These are phyloP conservation scores for Berkeleyomyces rouxiae DNA, from an alignment of 2,329 filamentous ascomycete species.

Conservation along the genomic window DNA sequence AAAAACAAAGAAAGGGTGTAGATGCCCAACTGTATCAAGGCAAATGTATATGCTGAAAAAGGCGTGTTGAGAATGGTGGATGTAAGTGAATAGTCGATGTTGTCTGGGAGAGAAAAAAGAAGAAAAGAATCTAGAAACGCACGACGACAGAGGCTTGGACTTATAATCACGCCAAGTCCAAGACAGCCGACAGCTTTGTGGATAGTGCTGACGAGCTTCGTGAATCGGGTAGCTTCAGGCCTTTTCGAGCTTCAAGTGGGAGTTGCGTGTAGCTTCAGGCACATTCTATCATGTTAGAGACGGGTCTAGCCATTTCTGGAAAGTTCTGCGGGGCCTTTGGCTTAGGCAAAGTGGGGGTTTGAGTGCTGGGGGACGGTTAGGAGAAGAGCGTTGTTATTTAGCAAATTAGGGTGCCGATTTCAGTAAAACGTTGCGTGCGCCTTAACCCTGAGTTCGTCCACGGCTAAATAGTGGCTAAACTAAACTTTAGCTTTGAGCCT, in stretches of 20 bases:
- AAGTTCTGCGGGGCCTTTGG: slow-evolving; percentile 5
- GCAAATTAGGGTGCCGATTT: background rate
- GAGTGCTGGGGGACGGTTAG: background rate
- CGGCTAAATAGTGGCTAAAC: slow-evolving; percentile 5
- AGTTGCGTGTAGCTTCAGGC: slow-evolving; percentile 10
- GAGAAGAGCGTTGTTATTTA: background rate
- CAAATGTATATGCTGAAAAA: background rate
- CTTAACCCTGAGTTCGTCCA: too few relatives aligned
- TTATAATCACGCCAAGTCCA: background rate
- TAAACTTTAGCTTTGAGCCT: slow-evolving; percentile 6
- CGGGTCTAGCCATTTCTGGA: slow-evolving; percentile 12
- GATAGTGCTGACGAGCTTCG: background rate
- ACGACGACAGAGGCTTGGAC: background rate
- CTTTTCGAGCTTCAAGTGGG: background rate
- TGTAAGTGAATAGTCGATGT: background rate
- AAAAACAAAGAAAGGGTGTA: background rate
- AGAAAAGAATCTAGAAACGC: background rate
- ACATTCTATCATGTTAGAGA: slow-evolving; percentile 10
- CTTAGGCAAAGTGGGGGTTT: slow-evolving; percentile 7
- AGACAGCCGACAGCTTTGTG: background rate
- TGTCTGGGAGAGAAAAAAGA: background rate
- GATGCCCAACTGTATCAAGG: background rate
- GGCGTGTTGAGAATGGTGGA: background rate
- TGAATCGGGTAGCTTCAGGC: background rate
- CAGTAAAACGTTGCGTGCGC: background rate